A percentile compares a stretch with the other conserved stretches of the same genome.
phyloP scores from a whole-genome alignment of 2,329 filamentous ascomycete genomes.

The Aspergillus vadensis region DNA sequence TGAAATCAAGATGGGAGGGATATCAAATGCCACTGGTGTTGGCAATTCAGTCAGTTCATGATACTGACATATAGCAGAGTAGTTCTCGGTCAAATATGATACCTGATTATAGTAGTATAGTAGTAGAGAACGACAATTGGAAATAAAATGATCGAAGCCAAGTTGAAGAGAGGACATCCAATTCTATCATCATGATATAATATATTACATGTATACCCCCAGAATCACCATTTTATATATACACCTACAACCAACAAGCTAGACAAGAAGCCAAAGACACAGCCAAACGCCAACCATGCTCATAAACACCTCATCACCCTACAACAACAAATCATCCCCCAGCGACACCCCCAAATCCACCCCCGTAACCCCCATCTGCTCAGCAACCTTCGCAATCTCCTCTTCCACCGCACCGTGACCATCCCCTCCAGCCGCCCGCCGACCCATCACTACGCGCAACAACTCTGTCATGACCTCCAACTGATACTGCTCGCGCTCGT shows the following conservation, averaged over 20 bases:
- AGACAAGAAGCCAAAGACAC: neutral
- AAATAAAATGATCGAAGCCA: no score
- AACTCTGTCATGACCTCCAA: constrained; percentile 47
- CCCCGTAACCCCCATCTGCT: constrained; percentile 40
- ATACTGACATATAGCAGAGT: no score
- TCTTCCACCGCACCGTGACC: constrained; percentile 31
- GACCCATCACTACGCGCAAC: constrained; percentile 42
- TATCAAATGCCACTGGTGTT: no score
- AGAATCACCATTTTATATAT: neutral
- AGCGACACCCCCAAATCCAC: constrained; percentile 36
- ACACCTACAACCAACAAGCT: neutral
- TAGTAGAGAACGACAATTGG: no score
- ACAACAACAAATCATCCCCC: constrained; percentile 28
- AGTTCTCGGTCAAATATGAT: neutral
- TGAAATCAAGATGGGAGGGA: no score
- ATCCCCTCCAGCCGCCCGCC: constrained; percentile 30
- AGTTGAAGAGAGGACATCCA: neutral
- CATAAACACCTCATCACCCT: constrained; percentile 5
- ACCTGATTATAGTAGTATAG: no score
- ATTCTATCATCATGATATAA: neutral
- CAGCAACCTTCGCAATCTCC: constrained; percentile 36
- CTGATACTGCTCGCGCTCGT: constrained; percentile 43
- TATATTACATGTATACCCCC: neutral
- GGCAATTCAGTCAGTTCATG: no score
- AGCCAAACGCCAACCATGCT: neutral